Percentiles rank a stretch among this genome's conserved stretches.
Evolutionary conservation across 805 yeast genomes (phyloP).

Genomic region (Suhomyces tanzawaensis): DNA sequence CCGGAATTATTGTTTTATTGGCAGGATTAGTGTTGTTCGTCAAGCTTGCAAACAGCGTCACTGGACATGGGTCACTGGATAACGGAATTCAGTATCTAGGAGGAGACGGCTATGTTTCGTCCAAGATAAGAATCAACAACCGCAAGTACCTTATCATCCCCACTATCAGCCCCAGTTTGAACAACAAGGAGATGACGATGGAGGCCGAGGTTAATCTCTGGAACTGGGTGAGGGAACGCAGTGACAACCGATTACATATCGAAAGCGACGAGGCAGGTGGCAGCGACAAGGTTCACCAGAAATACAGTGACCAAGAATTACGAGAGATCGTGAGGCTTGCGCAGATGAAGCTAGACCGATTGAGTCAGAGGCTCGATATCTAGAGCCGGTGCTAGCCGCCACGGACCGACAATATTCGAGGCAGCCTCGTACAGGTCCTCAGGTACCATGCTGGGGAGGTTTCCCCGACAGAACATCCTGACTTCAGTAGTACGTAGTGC

Average conservation of each 20-base stretch:
- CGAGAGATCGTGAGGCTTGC: conserved; percentile 46
- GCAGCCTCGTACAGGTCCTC: no score
- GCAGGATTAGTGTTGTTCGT: conserved; percentile 14
- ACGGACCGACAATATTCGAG: no score
- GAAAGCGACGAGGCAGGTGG: conserved; percentile 6
- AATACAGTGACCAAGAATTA: conserved; percentile 41
- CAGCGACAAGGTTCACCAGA: conserved; percentile 4
- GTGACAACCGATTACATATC: conserved; percentile 17
- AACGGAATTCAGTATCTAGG: conserved; percentile 1
- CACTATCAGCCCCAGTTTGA: conserved; percentile 33
- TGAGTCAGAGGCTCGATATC: conserved; percentile 16
- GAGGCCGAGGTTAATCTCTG: conserved; percentile 62
- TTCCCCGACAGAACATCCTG: no score
- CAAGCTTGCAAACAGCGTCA: conserved; percentile 14
- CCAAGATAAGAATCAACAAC: conserved; percentile 29
- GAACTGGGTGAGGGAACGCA: conserved; percentile 61
- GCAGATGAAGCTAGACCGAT: conserved; percentile 38
- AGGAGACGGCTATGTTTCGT: conserved; percentile 4
- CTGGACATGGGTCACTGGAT: conserved; percentile 9
- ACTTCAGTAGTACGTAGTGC: no score
- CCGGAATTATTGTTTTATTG: conserved; percentile 20
- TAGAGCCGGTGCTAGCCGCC: no score
- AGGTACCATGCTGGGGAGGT: no score
- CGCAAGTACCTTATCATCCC: conserved; percentile 40
- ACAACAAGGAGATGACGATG: conserved; percentile 23